phyloP scores from a whole-genome alignment of 2,329 filamentous ascomycete species.

The Pezicula rhizophila region DNA sequence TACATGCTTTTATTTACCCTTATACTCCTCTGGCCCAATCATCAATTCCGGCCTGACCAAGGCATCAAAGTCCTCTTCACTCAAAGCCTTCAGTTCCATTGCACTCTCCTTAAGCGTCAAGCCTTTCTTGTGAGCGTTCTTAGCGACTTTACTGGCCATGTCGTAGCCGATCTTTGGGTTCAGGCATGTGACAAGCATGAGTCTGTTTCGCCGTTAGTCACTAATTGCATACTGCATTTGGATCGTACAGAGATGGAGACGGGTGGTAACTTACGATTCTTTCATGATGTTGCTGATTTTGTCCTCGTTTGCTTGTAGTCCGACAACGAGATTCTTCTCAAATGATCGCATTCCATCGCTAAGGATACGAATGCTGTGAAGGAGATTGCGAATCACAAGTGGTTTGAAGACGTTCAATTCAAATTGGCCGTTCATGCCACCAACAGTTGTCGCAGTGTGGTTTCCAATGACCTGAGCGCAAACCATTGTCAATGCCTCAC shows the following conservation, averaged over 20 bases:
- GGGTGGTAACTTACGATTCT: slow-evolving; percentile 65
- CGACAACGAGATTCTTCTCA: slow-evolving; percentile 84
- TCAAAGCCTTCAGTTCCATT: slow-evolving; percentile 86
- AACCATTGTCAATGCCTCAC: slow-evolving; percentile 95
- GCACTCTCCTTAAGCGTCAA: slow-evolving; percentile 89
- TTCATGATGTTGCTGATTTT: slow-evolving; percentile 86
- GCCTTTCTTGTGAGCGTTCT: slow-evolving; percentile 99
- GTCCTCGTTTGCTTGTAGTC: slow-evolving; percentile 87
- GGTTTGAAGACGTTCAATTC: slow-evolving; percentile 99
- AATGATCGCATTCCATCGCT: slow-evolving; percentile 93
- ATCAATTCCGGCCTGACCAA: slow-evolving; percentile 92
- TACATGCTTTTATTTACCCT: slow-evolving; percentile 24
- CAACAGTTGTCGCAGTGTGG: slow-evolving; percentile 85
- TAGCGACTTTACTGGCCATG: slow-evolving; percentile 94
- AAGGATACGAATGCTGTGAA: slow-evolving; percentile 85
- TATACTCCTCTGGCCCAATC: slow-evolving; percentile 73
- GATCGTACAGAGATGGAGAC: background rate
- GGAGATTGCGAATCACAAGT: slow-evolving; percentile 86
- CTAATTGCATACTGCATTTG: slow-evolving; percentile 15
- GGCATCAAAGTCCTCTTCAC: slow-evolving; percentile 81
- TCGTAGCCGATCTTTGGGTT: slow-evolving; percentile 98
- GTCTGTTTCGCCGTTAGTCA: slow-evolving; percentile 41
- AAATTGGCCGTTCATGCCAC: slow-evolving; percentile 96
- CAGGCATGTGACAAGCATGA: slow-evolving; percentile 97
- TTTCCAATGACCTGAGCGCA: slow-evolving; percentile 98